Evolutionary conservation across 2,329 filamentous ascomycete species (phyloP), one percentile per base, ranked within the genome.

Genomic region (Ophiostoma tasmaniense): DNA sequence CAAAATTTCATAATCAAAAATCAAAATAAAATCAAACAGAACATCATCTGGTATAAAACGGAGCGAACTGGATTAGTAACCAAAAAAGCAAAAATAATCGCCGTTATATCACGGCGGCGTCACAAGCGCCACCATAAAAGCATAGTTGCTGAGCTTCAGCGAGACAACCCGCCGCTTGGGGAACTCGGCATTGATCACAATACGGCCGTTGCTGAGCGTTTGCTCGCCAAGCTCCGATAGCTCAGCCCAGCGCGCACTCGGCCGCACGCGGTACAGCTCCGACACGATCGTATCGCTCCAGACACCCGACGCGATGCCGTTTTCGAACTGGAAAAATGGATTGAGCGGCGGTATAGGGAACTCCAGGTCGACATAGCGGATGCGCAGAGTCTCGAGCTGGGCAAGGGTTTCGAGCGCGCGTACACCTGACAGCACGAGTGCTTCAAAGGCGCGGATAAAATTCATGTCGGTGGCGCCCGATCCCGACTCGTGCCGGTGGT

Each of bases 321-420:
- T 81, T 42, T 83, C 69, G 59, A 92, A 78, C 69, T 89, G 80
- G 75, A 92, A 93, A 74, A 89, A 91, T 0, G 90, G 90, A 73
- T 92, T 92, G 4, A 92, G 79, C 1, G 88, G 85, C 3, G 89
- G 89, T 17, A 89, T 82, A 2, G 88, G 85, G 1, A 89, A 90
- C 75, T 92, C 90, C 6, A 92, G 81, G 76, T 92, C 90, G 67
- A 92, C 88, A 74, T 90, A 92, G 68, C 90, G 87, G 74, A 92
- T 91, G 69, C 89, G 83, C 72, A 93, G 77, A 76, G 87, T 86
- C 62, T 87, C 80, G 39, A 93, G 77, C n/a, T 81, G 79, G 67
- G 83, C 82, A 65, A 91, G 82, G 37, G 80, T 82, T 17, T 83
- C 82, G 64, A 92, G 77, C 2, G 87, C 83, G 65, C 83, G 82